phyloP scores from a whole-genome alignment of 2,329 filamentous ascomycete genomes.

The Calonectria hawksworthii region DNA sequence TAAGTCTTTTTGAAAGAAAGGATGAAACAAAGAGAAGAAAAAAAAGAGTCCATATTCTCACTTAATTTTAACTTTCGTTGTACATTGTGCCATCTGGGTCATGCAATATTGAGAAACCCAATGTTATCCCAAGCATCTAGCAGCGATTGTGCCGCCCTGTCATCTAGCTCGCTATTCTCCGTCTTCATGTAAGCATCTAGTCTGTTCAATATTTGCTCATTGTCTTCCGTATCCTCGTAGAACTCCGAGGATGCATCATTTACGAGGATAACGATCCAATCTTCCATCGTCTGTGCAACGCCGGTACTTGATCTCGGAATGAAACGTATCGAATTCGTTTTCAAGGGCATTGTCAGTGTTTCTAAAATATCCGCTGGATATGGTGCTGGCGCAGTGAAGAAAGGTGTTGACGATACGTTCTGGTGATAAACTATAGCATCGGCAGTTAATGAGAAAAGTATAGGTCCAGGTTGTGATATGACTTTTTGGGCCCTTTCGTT shows the following conservation, averaged over 20 bases:
- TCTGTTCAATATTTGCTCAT: neutral
- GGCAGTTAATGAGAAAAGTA: too few species aligned
- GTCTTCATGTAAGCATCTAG: neutral
- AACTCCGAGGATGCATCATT: neutral
- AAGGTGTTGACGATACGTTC: neutral
- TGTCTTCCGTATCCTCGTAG: neutral
- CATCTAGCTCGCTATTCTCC: neutral
- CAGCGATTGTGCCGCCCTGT: neutral
- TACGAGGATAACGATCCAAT: neutral
- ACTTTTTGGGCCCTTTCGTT: too few species aligned
- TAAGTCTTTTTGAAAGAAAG: too few species aligned
- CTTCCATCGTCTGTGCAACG: neutral
- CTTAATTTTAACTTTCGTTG: neutral
- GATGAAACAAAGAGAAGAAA: too few species aligned
- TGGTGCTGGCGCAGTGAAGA: neutral
- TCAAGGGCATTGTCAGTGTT: neutral
- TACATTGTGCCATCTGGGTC: neutral
- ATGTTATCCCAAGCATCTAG: slow-evolving; percentile 10
- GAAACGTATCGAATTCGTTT: neutral
- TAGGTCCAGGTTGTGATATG: too few species aligned
- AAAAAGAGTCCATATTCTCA: too few species aligned
- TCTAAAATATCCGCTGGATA: neutral
- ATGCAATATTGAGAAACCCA: slow-evolving; percentile 1
- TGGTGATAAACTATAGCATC: neutral
- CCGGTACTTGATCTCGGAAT: neutral